Base-by-base conservation (phyloP, 2,329 filamentous ascomycete species). In the Trichoderma afroharzianum region DNA sequence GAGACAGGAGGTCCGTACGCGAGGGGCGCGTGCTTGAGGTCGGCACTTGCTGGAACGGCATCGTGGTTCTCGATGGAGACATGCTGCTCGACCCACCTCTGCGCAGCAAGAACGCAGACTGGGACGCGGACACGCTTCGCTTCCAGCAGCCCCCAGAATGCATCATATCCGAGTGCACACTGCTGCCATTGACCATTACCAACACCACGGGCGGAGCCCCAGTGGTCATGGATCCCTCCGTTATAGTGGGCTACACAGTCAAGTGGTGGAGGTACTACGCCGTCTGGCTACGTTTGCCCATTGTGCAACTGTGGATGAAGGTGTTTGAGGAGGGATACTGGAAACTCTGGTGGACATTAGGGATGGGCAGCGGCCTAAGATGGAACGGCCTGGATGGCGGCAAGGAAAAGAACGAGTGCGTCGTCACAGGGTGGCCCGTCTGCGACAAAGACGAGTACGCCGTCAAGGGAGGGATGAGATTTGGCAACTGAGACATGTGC, bases 251-350 rank as follows among this genome's bases (percentile, higher is more conserved):
- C 18, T 72, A 72, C 43, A 71, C 18, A 55, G 39, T 71, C 50
- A 61, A 70, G 53, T 71, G 68, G 71, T 72, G 71, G 71, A 72
- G 57, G 53, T 72, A 71, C 50, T 72, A 72, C 39, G 71, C 71
- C 5, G 67, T 72, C 36, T 72, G 71, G 71, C 68, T 72, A 18
- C 71, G 71, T 43, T 66, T 67, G 68, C 71, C 71, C 11, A 36
- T 72, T 8, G 71, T 72, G 18, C 68, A 33, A 32, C 61, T 72
- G 36, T 72, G 71, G 71, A 72, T 72, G 71, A 47, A 26, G 7
- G n/a, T 67, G 24, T 72, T 72, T 33, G 71, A 72, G 21, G 61
- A 71, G 62, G 55, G 53, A 33, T 72, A 72, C 39, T 72, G 71
- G 71, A 18, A n/a, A 14, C 21, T 72, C 8, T 72, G 71, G 71